Conservation (phyloP, 2,329 filamentous ascomycete species). For the Cytospora chrysosperma region DNA sequence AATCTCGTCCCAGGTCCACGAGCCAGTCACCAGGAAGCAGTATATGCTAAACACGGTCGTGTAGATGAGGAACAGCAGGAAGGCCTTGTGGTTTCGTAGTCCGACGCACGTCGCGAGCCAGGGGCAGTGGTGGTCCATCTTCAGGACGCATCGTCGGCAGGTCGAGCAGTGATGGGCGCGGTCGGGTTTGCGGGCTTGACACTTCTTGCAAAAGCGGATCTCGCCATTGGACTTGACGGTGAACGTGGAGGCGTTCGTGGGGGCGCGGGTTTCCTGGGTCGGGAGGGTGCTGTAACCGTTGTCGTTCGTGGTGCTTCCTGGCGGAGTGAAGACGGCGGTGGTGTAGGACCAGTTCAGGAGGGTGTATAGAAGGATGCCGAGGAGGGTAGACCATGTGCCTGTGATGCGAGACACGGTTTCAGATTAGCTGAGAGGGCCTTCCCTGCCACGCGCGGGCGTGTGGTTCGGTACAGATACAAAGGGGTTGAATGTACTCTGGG, state of each 20-base stretch:
- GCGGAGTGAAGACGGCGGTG: slow-evolving; percentile 87
- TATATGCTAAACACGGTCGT: slow-evolving; percentile 83
- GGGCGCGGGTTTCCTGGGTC: slow-evolving; percentile 57
- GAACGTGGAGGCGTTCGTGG: slow-evolving; percentile 66
- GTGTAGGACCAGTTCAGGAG: slow-evolving; percentile 89
- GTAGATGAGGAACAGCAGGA: slow-evolving; percentile 89
- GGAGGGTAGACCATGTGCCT: slow-evolving; percentile 57
- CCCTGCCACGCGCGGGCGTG: background rate
- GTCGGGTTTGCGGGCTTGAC: slow-evolving; percentile 90
- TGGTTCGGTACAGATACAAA: background rate
- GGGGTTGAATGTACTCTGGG: background rate
- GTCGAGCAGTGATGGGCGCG: slow-evolving; percentile 96
- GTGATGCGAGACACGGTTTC: slow-evolving; percentile 17
- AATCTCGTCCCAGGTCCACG: slow-evolving; percentile 86
- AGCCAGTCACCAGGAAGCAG: slow-evolving; percentile 71
- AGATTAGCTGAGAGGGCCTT: slow-evolving; percentile 19
- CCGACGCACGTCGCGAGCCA: slow-evolving; percentile 97
- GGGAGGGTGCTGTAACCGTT: slow-evolving; percentile 79
- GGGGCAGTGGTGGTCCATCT: slow-evolving; percentile 99
- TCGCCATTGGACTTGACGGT: slow-evolving; percentile 92
- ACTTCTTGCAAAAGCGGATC: slow-evolving; percentile 94
- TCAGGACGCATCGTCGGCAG: slow-evolving; percentile 89
- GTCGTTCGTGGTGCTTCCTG: slow-evolving; percentile 67
- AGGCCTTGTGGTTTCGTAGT: slow-evolving; percentile 91
- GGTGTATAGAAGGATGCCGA: slow-evolving; percentile 70